Percentiles rank a stretch among this genome's conserved stretches.
phyloP scores from a whole-genome alignment of 768 basidiomycete species.

The Boletus subparvulus region DNA sequence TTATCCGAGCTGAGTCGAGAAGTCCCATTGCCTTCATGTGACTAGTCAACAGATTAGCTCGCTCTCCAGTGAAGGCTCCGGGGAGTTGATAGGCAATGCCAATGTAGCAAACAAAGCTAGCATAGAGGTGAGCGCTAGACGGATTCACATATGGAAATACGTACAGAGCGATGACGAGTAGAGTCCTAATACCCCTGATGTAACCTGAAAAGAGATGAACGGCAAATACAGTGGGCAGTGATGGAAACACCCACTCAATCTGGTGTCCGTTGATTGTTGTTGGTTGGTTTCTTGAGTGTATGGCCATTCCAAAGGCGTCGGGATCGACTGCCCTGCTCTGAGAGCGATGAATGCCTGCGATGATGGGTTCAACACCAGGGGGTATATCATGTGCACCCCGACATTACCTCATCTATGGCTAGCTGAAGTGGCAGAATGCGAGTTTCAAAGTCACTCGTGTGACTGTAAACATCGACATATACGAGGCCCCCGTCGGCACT shows the following conservation, averaged over 20 bases:
- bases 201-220: constrained; percentile 44
- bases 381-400: not conserved
- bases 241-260: constrained; percentile 48
- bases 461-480: constrained; percentile 63
- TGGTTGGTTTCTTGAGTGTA: constrained; percentile 67
- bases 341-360: constrained; percentile 70
- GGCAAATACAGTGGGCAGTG: not conserved
- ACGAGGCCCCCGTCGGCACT: constrained; percentile 62
- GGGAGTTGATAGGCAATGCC: constrained; percentile 80
- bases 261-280: constrained; percentile 52
- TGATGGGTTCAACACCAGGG: not conserved
- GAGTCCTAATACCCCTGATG: constrained; percentile 55
- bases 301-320: constrained; percentile 70
- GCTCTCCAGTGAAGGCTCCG: constrained; percentile 65
- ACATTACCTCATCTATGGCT: constrained; percentile 65
- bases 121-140: not conserved
- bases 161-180: constrained; percentile 69
- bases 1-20: constrained; percentile 62
- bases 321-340: constrained; percentile 52
- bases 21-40: constrained; percentile 85
- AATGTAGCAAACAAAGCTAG: constrained; percentile 66
- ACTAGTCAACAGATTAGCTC: constrained; percentile 60
- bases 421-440: constrained; percentile 73
- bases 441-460: constrained; percentile 67
- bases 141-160: constrained; percentile 16